These are phyloP conservation scores for Penicillium digitatum DNA, from an alignment of 2,329 filamentous ascomycete genomes.

Conservation along the genomic window DNA sequence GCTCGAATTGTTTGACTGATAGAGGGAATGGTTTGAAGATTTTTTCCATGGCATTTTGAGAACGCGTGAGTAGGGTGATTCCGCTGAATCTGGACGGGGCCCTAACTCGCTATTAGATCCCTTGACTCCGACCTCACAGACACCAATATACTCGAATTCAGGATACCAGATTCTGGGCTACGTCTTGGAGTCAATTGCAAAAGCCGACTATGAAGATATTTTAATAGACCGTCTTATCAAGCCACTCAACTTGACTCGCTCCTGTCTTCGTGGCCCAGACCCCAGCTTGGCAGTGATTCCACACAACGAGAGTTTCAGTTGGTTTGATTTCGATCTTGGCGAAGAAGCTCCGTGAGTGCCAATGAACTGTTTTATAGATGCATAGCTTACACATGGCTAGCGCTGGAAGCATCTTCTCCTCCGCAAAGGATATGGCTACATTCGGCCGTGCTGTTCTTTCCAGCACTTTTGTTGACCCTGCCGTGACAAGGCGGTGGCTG, in stretches of 20 bases:
- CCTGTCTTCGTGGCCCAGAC: conserved; percentile 21
- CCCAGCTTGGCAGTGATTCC: conserved; percentile 36
- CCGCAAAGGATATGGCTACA: conserved; percentile 40
- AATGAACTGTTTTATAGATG: too few relatives aligned
- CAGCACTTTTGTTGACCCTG: conserved; percentile 34
- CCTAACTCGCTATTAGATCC: conserved; percentile 18
- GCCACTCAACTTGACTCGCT: conserved; percentile 40
- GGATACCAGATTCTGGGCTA: conserved; percentile 37
- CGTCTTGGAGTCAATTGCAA: conserved; percentile 41
- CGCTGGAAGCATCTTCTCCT: conserved; percentile 47
- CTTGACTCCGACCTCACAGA: conserved; percentile 30
- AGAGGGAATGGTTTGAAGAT: conserved; percentile 21
- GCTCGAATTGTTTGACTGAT: neutral
- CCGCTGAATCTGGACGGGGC: too few relatives aligned
- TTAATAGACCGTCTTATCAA: conserved; percentile 37
- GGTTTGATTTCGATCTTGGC: conserved; percentile 39
- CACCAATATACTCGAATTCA: conserved; percentile 36
- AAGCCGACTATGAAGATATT: conserved; percentile 34
- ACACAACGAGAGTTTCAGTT: conserved; percentile 19
- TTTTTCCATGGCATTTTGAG: conserved; percentile 35
- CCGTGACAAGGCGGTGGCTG: conserved; percentile 45
- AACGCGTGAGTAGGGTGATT: conserved; percentile 13
- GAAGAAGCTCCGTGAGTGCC: conserved; percentile 41
- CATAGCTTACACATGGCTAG: conserved; percentile 13
- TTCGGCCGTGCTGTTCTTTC: conserved; percentile 46